Conservation (phyloP, 1,284 basidiomycete species). For the Apiotrichum veenhuisii region DNA sequence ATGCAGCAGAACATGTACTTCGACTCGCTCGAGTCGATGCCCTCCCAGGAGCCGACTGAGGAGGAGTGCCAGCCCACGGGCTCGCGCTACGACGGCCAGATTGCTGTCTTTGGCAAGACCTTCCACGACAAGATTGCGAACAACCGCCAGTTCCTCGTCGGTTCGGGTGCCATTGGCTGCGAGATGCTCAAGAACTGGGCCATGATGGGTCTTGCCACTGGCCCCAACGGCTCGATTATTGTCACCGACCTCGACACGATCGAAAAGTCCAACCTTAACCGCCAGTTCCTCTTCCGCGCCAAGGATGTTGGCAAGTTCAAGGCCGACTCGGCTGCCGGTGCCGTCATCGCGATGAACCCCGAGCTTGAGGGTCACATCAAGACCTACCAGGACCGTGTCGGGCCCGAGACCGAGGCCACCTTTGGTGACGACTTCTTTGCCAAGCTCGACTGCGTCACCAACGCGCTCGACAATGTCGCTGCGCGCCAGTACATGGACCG, state of each 20-base stretch:
- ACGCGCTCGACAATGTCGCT: conserved; percentile 96
- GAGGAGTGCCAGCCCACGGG: conserved; percentile 78
- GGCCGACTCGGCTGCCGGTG: conserved; percentile 87
- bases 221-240: conserved; percentile 75
- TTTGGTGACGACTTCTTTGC: conserved; percentile 90
- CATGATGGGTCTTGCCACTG: conserved; percentile 94
- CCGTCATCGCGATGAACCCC: conserved; percentile 95
- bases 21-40: conserved; percentile 94
- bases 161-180: conserved; percentile 97
- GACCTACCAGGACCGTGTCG: conserved; percentile 90
- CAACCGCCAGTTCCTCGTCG: conserved; percentile 93
- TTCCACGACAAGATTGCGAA: conserved; percentile 94
- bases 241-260: conserved; percentile 99
- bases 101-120: conserved; percentile 87
- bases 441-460: conserved; percentile 91
- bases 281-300: conserved; percentile 96
- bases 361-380: conserved; percentile 83
- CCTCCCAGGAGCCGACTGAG: conserved; percentile 69
- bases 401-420: conserved; percentile 84
- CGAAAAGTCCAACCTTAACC: conserved; percentile 97
- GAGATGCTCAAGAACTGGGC: conserved; percentile 99
- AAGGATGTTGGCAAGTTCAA: conserved; percentile 99
- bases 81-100: conserved; percentile 88
- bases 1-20: conserved; percentile 95
- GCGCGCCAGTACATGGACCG: conserved; percentile 99